Evolutionary conservation across 352 stramenopile species (phyloP), one percentile per base, ranked within the genome.

Genomic region (Globisporangium lucens): DNA sequence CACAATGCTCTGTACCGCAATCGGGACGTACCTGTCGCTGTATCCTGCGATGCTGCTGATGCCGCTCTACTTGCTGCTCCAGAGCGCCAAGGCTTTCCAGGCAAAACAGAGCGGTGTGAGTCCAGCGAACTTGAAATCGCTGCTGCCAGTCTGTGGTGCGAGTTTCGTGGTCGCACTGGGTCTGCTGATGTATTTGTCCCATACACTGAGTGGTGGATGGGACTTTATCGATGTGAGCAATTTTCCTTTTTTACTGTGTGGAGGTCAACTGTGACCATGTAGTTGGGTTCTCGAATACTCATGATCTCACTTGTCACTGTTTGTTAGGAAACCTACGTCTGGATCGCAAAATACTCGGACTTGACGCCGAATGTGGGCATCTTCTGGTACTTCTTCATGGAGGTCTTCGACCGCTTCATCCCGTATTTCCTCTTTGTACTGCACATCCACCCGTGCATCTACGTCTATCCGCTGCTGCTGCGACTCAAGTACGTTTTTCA

Each of bases 301-400:
- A 12, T 60, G 64, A 30, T 35, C 36, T 51, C 5, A 63, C 0
- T 38, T 59, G 20, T 62, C 2, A 7, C 65, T 55, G 58, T 41
- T 66, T 33, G 9, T 43, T 56, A 91, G 82, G 78, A 90, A 69
- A 94, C 87, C 2, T 95, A 95, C 65, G 62, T 91, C 51, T 95
- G 87, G 87, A 76, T 94, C 30, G 80, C 80, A 0, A 78, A 76
- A 41, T 95, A 93, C 58, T 90, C 81, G 51, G 87, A 94, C 64
- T 71, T 95, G 82, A 94, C 87, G 1, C 85, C 85, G 8, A 93
- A 94, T 55, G 79, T 95, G 27, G 87, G 87, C 41, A 84, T 94
- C 65, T 95, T 95, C 69, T 95, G 87, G 87, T 95, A 95, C 60
- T 94, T 95, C 65, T 94, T 95, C 66, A 95, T 90, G 70, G 87